Evolutionary conservation across 2,329 filamentous ascomycete species (phyloP).

Genomic region (Claviceps sp.): DNA sequence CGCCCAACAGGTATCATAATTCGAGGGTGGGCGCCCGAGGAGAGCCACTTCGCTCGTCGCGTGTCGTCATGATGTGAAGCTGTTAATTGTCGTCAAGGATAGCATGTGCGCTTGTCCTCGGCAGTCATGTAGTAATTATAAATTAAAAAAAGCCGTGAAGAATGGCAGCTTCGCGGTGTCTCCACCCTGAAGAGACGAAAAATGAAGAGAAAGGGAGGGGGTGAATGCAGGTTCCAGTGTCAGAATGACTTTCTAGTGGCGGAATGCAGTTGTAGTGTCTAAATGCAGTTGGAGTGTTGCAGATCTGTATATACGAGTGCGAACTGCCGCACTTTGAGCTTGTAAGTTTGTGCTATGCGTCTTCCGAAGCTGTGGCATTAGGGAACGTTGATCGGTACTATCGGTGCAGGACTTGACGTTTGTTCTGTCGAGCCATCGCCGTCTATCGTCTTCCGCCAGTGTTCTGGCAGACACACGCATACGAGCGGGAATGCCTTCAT

Average conservation of each 20-base stretch:
- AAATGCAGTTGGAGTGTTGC: neutral
- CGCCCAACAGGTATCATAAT: neutral
- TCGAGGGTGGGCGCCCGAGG: neutral
- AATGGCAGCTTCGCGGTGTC: neutral
- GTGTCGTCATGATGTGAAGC: conserved; percentile 7
- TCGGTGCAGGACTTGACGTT: conserved; percentile 29
- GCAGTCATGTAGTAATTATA: conserved; percentile 3
- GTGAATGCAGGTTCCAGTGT: no score
- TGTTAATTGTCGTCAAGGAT: conserved; percentile 2
- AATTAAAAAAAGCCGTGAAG: neutral
- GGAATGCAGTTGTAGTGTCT: neutral
- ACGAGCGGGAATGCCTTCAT: conserved; percentile 97
- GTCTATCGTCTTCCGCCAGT: conserved; percentile 95
- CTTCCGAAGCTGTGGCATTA: neutral
- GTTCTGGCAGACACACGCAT: conserved; percentile 86
- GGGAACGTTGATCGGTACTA: conserved; percentile 1
- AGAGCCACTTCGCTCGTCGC: conserved; percentile 1
- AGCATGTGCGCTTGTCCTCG: conserved; percentile 10
- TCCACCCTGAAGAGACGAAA: neutral
- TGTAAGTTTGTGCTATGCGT: neutral
- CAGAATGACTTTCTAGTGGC: no score
- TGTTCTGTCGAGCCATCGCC: conserved; percentile 63
- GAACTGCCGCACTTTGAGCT: neutral
- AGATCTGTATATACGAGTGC: conserved; percentile 3
- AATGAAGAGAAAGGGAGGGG: neutral